Percentiles rank a stretch among this genome's conserved stretches.
Conservation (phyloP, 2,329 filamentous ascomycete genomes). For the Fusarium pilosicola region DNA sequence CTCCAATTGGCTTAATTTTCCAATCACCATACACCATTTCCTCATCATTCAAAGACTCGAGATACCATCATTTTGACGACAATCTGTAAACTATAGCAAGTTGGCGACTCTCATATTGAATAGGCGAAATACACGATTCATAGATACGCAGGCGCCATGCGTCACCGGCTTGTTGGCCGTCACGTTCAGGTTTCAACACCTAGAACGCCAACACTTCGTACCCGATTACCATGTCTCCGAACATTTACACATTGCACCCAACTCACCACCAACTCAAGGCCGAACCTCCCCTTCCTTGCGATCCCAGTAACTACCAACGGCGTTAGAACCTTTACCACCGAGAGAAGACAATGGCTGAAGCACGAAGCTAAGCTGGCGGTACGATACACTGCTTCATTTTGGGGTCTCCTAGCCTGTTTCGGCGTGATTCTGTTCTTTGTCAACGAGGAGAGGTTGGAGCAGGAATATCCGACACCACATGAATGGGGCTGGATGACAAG, state of each 20-base stretch:
- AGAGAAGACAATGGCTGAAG: constrained; percentile 75
- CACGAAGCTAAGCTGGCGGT: constrained; percentile 75
- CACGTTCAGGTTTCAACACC: constrained; percentile 29
- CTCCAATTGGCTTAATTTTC: constrained; percentile 30
- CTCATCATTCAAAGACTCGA: constrained; percentile 8
- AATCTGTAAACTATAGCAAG: not conserved
- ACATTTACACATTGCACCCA: constrained; percentile 44
- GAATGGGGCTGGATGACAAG: constrained; percentile 83
- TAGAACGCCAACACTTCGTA: constrained; percentile 25
- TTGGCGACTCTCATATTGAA: not conserved
- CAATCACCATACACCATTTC: constrained; percentile 18
- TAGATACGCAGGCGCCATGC: constrained; percentile 46
- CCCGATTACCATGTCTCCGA: constrained; percentile 39
- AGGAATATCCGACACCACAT: constrained; percentile 79
- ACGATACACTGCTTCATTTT: constrained; percentile 74
- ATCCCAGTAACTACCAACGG: constrained; percentile 59
- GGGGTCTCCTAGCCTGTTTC: constrained; percentile 69
- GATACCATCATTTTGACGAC: constrained; percentile 2
- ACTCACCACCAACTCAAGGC: constrained; percentile 47
- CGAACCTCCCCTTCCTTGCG: constrained; percentile 60
- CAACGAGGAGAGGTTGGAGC: constrained; percentile 79
- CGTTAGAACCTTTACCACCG: constrained; percentile 81
- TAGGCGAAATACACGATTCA: not conserved
- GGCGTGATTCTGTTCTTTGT: constrained; percentile 72
- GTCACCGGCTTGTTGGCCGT: constrained; percentile 52